These are phyloP conservation scores for Phyllosticta citrichinensis DNA, from an alignment of 2,329 filamentous ascomycete species.

Conservation along the genomic window DNA sequence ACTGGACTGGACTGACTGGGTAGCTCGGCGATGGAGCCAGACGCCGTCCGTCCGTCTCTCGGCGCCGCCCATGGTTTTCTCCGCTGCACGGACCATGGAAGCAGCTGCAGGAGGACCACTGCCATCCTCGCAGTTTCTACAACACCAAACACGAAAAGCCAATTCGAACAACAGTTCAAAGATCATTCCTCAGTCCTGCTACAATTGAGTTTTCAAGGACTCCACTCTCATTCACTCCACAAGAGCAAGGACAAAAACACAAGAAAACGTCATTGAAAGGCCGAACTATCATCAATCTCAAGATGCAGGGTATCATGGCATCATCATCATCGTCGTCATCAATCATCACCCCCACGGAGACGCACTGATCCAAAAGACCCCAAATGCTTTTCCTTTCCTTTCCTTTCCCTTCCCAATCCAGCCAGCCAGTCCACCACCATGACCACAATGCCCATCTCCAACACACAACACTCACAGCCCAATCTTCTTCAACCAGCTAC, in stretches of 20 bases:
- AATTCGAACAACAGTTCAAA: too few species aligned
- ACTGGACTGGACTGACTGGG: neutral
- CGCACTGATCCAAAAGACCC: neutral
- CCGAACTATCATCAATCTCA: conserved; percentile 3
- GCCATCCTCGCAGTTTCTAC: neutral
- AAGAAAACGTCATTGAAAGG: neutral
- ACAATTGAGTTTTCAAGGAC: neutral
- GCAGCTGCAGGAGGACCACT: neutral
- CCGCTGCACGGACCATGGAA: neutral
- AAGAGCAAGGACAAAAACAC: neutral
- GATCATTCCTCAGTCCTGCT: too few species aligned
- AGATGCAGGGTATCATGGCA: conserved; percentile 8
- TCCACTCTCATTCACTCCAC: neutral
- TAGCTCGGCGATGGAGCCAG: neutral
- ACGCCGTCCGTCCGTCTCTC: neutral
- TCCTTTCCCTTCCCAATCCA: neutral
- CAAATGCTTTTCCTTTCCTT: neutral
- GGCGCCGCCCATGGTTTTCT: conserved; percentile 8
- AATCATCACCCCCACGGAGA: neutral
- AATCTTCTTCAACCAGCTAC: conserved; percentile 11
- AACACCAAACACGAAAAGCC: neutral
- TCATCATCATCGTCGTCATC: conserved; percentile 1
- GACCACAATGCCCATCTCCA: neutral
- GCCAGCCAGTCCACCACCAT: neutral
- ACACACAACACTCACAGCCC: neutral